Conservation (phyloP, 2,329 filamentous ascomycete genomes). For the Cytospora piceae region DNA sequence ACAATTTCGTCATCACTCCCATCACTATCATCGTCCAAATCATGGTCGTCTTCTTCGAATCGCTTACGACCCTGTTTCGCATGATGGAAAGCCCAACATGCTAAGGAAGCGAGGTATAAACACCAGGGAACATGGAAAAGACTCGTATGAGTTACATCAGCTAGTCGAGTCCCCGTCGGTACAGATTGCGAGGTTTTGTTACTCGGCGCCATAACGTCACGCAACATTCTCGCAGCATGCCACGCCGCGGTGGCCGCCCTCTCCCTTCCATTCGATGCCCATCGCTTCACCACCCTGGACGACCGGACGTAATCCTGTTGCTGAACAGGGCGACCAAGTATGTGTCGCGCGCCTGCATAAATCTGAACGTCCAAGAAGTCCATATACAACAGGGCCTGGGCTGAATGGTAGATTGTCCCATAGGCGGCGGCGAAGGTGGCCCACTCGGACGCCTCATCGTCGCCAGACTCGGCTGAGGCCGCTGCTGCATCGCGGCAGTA, state of each 20-base stretch:
- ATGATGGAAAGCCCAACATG: constrained; percentile 62
- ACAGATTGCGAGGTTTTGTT: neutral
- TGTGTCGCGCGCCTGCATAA: constrained; percentile 61
- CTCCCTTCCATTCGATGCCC: constrained; percentile 42
- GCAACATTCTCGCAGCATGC: constrained; percentile 58
- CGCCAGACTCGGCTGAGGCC: constrained; percentile 32
- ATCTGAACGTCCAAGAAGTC: constrained; percentile 66
- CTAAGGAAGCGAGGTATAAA: constrained; percentile 61
- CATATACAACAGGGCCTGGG: constrained; percentile 58
- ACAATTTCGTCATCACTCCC: constrained; percentile 47
- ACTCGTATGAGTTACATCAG: constrained; percentile 41
- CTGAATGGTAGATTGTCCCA: constrained; percentile 61
- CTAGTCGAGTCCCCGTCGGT: neutral
- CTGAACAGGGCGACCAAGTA: constrained; percentile 59
- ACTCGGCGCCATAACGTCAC: constrained; percentile 42
- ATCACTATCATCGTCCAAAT: constrained; percentile 33
- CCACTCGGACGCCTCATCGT: constrained; percentile 42
- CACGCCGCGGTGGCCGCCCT: constrained; percentile 50
- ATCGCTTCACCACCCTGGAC: constrained; percentile 54
- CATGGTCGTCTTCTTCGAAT: constrained; percentile 26
- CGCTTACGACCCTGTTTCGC: constrained; percentile 36
- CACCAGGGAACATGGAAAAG: constrained; percentile 67
- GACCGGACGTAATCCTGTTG: constrained; percentile 54
- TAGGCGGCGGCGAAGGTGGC: constrained; percentile 53
- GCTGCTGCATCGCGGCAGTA: constrained; percentile 46